These are phyloP conservation scores for Apodospora peruviana DNA, from an alignment of 495 filamentous ascomycete species.

Conservation along the genomic window DNA sequence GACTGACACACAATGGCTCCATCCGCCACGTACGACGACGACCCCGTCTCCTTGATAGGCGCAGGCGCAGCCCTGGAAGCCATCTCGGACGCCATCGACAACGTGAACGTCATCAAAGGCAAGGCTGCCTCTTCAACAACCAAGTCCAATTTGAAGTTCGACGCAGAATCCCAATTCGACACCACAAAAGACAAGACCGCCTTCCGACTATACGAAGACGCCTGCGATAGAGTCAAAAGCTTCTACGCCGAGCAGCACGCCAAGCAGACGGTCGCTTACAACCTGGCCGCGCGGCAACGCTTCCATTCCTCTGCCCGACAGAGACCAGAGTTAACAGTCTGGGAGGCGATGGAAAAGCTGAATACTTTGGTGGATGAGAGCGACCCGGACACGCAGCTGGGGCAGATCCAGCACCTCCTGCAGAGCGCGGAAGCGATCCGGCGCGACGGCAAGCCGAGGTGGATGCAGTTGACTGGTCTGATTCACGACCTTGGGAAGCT, in stretches of 20 bases:
- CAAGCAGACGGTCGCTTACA: conserved; percentile 82
- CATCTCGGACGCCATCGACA: conserved; percentile 74
- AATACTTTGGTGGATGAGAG: conserved; percentile 84
- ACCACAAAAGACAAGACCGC: conserved; percentile 71
- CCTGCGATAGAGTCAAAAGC: conserved; percentile 71
- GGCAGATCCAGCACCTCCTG: conserved; percentile 81
- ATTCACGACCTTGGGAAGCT: conserved; percentile 89
- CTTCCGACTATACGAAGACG: conserved; percentile 74
- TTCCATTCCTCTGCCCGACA: conserved; percentile 56
- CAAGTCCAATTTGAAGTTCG: conserved; percentile 33
- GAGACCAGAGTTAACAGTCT: conserved; percentile 72
- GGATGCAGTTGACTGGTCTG: conserved; percentile 88
- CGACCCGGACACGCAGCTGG: conserved; percentile 77
- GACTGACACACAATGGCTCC: conserved; percentile 8
- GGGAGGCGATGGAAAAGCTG: conserved; percentile 86
- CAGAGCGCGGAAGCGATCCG: conserved; percentile 85
- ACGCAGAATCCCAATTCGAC: conserved; percentile 64
- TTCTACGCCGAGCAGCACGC: conserved; percentile 82
- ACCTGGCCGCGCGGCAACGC: conserved; percentile 64
- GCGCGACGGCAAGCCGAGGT: conserved; percentile 80
- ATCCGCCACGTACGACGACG: conserved; percentile 9
- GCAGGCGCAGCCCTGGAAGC: conserved; percentile 73
- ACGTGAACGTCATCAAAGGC: conserved; percentile 70
- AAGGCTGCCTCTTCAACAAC: conserved; percentile 10
- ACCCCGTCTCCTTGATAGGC: conserved; percentile 22